Base-by-base conservation (phyloP, 75 land plant species). In the Cryptomeria japonica region DNA sequence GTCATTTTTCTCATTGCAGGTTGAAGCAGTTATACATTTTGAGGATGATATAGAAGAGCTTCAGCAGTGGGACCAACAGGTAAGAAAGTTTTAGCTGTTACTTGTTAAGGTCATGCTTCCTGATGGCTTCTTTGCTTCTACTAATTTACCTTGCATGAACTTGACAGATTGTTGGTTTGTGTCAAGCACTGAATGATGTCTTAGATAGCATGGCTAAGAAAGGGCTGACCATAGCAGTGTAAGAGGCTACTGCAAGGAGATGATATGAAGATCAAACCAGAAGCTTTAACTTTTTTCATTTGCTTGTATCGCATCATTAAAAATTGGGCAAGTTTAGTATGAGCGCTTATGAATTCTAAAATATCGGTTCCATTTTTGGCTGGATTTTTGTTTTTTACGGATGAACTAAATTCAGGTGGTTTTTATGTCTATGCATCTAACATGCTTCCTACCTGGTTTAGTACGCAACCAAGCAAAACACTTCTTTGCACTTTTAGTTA, bases 1-100 rank as follows among this genome's bases (percentile, higher is more conserved):
- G n/a, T 34, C 37, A 13, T 73, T 75, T n/a, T 49, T 61, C 55
- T 82, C 42, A 41, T 6, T 68, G 58, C 88, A 98, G 99, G 99
- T 98, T 85, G 99, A 98, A 89, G 97, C 97, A 75, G 92, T 98
- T 19, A 98, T 98, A 87, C 99, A 98, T 91, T 98, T 98, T 90
- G 99, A 95, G 89, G 97, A 95, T 89, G 99, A 98, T 85, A 96
- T 96, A 25, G 99, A 97, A 90, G 99, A 98, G 88, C 85, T 98
- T 87, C 99, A 98, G 90, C 97, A 93, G 86, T 97, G 99, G 99
- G 99, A 98, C 92, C 96, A 97, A 78, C 99, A 98, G 99, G 99
- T 97, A 84, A 77, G 72, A 10, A 58, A 36, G 34, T 55, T 49
- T 6, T 31, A 37, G 18, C 19, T 61, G 47, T 41, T 18, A 53